Percentiles rank a stretch among this genome's conserved stretches.
These are phyloP conservation scores for Neurospora sp. DNA, from an alignment of 495 filamentous ascomycete genomes.

Conservation along the genomic window DNA sequence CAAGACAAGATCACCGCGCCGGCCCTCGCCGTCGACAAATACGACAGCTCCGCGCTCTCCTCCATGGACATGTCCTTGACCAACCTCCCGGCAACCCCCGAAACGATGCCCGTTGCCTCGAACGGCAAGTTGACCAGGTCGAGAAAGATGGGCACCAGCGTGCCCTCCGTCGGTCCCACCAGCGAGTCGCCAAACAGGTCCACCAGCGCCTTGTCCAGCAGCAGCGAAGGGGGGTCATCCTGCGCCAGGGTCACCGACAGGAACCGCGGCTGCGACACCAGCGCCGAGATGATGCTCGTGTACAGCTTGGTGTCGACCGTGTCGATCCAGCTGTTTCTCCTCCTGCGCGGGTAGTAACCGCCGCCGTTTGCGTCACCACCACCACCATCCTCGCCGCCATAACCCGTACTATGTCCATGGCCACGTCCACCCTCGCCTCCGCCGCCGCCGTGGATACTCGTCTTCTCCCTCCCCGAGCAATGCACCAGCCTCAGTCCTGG, in stretches of 20 bases:
- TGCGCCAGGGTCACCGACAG: slow-evolving; percentile 78
- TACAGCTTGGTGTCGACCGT: slow-evolving; percentile 53
- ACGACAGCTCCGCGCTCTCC: slow-evolving; percentile 75
- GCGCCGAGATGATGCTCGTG: slow-evolving; percentile 53
- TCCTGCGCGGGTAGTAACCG: not conserved
- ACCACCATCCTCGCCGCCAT: not conserved
- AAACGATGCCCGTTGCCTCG: slow-evolving; percentile 89
- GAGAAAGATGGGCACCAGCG: slow-evolving; percentile 80
- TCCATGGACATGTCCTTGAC: slow-evolving; percentile 45
- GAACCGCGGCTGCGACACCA: slow-evolving; percentile 68
- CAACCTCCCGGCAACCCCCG: slow-evolving; percentile 74
- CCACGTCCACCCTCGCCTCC: slow-evolving; percentile 8
- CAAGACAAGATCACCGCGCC: slow-evolving; percentile 81
- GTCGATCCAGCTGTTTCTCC: slow-evolving; percentile 33
- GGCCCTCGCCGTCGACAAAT: slow-evolving; percentile 78
- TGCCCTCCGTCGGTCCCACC: slow-evolving; percentile 69
- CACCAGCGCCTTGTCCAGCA: slow-evolving; percentile 68
- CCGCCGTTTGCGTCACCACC: slow-evolving; percentile 14
- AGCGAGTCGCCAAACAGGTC: slow-evolving; percentile 56
- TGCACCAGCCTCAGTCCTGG: slow-evolving; percentile 62
- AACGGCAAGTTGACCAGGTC: slow-evolving; percentile 72
- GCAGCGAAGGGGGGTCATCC: slow-evolving; percentile 71
- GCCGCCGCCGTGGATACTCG: slow-evolving; percentile 10
- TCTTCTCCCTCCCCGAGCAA: slow-evolving; percentile 56
- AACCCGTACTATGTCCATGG: slow-evolving; percentile 1